These are phyloP conservation scores for Fagopyrum esculentum DNA, from an alignment of 148 eudicot species.

Conservation along the genomic window DNA sequence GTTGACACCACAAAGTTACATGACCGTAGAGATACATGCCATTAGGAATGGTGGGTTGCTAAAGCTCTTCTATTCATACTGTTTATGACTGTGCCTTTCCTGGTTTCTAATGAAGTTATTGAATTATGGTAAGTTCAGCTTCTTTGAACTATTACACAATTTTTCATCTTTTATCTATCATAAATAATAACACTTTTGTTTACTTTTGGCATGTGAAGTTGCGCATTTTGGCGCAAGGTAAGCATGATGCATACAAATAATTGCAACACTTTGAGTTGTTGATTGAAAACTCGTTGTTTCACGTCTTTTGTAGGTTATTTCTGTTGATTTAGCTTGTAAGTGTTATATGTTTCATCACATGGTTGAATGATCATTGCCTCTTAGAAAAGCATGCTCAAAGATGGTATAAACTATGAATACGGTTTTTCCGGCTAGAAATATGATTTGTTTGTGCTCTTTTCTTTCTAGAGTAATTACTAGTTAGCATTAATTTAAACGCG, in stretches of 20 bases:
- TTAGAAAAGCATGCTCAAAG: slow-evolving; percentile 54
- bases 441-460: background rate
- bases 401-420: slow-evolving; percentile 39
- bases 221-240: slow-evolving; percentile 97
- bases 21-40: slow-evolving; percentile 42
- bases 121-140: slow-evolving; percentile 45
- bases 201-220: slow-evolving; percentile 46
- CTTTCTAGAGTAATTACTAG: background rate
- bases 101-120: slow-evolving; percentile 42
- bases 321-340: slow-evolving; percentile 74
- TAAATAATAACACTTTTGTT: background rate
- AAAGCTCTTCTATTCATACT: slow-evolving; percentile 39
- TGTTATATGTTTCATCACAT: slow-evolving; percentile 70
- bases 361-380: slow-evolving; percentile 60
- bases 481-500: too few relatives aligned
- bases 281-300: background rate
- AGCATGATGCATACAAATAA: background rate
- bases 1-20: slow-evolving; percentile 47
- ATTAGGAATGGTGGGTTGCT: slow-evolving; percentile 61
- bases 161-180: background rate
- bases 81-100: slow-evolving; percentile 39
- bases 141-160: background rate
- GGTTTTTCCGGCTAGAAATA: background rate
- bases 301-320: slow-evolving; percentile 54
- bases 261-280: background rate